Base-by-base conservation (phyloP, 495 filamentous ascomycete species). In the Talaromyces borbonicus region DNA sequence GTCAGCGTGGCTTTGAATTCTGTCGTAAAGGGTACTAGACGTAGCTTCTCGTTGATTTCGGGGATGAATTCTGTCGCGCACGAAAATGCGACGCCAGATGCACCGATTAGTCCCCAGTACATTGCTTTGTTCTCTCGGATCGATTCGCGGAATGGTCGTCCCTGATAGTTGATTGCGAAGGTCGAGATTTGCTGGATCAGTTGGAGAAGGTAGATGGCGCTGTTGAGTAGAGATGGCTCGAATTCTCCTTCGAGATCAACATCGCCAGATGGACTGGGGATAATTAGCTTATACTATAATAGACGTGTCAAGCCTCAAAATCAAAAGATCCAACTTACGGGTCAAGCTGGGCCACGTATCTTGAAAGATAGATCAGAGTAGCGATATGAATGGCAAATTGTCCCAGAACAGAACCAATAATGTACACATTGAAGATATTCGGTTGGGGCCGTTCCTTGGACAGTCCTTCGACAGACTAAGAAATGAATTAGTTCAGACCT, bases 91-190 rank as follows among this genome's bases (percentile, higher is more conserved):
- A 97, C 83, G 19, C 66, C 87, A 4, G 89, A 83, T 7, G 95
- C 90, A 43, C 81, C 83, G 5, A 97, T 66, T 40, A 99, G 81
- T 47, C 92, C 93, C 76, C 83, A 97, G 71, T 90, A 99, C 92
- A 99, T 99, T 58, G 87, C 87, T 55, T 78, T 80, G 69, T 99
- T 99, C 70, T 97, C 93, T 1, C 83, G 78, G 43, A 99, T 87
- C 7, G 84, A 83, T 65, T 99, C 92, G 46, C 92, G 84, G 81
- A 99, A 99, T 3, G 92, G 92, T 18, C 92, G 84, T 46, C 92
- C 92, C 63, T 99, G 92, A 69, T 99, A 99, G 72, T 99, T 99
- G 75, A 97, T 92, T 29, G 92, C 90, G 58, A 99, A 99, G 7
- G 92, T 99, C 8, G 92, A 97, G 57, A 99, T 95, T 59, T 99